These are phyloP conservation scores for Calocybe gangraenosa DNA, from an alignment of 768 basidiomycete species.

Conservation along the genomic window DNA sequence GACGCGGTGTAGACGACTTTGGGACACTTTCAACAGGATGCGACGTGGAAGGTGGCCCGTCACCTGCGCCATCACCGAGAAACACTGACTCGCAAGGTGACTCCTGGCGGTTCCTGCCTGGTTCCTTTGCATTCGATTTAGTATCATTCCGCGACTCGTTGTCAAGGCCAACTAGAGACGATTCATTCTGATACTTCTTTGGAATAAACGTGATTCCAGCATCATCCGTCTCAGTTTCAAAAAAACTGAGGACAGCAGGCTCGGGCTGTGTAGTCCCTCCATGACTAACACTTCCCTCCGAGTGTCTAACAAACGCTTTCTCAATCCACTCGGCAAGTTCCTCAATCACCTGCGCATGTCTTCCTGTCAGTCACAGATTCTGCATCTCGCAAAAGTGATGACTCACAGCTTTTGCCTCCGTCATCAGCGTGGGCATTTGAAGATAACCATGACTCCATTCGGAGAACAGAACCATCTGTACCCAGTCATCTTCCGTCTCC, in stretches of 20 bases:
- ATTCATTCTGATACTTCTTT: slow-evolving; percentile 17
- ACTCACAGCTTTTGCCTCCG: slow-evolving; percentile 64
- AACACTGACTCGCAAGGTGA: slow-evolving; percentile 7
- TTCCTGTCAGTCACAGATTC: slow-evolving; percentile 2
- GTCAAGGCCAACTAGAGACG: slow-evolving; percentile 1
- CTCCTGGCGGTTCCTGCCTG: neutral
- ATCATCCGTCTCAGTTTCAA: slow-evolving; percentile 68
- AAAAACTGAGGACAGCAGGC: slow-evolving; percentile 20
- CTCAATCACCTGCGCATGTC: slow-evolving; percentile 49
- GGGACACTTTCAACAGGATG: slow-evolving; percentile 15
- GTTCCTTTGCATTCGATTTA: no score
- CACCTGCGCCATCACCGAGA: slow-evolving; percentile 9
- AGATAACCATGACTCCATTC: slow-evolving; percentile 98
- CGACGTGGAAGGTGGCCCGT: slow-evolving; percentile 11
- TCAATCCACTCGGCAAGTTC: slow-evolving; percentile 92
- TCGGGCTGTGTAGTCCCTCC: neutral
- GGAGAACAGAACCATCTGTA: slow-evolving; percentile 87
- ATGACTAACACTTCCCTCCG: slow-evolving; percentile 9
- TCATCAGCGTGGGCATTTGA: slow-evolving; percentile 89
- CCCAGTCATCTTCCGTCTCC: slow-evolving; percentile 92
- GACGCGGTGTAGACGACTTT: slow-evolving; percentile 29
- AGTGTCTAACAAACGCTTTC: slow-evolving; percentile 44
- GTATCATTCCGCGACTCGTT: neutral
- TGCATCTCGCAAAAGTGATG: neutral
- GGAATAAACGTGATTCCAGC: slow-evolving; percentile 63